phyloP scores from a whole-genome alignment of 768 basidiomycete species.

The Hygrophoropsis aurantiaca region DNA sequence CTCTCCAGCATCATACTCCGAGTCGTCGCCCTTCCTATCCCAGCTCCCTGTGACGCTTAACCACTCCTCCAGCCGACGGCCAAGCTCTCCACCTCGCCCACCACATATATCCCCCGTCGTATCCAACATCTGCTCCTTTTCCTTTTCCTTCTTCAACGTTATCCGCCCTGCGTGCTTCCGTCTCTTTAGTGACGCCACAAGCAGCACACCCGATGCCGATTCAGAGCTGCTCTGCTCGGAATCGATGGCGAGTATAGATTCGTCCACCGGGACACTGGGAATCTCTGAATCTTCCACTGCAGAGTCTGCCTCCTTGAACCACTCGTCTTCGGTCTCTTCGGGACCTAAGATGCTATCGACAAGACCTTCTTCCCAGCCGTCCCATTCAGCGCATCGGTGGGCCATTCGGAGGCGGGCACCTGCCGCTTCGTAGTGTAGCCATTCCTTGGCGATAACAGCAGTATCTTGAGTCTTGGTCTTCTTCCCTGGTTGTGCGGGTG shows the following conservation, averaged over 20 bases:
- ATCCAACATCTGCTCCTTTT: slow-evolving; percentile 69
- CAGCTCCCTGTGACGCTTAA: slow-evolving; percentile 42
- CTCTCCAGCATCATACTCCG: slow-evolving; percentile 24
- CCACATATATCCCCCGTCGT: slow-evolving; percentile 77
- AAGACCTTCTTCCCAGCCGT: slow-evolving; percentile 88
- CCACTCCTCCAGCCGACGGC: slow-evolving; percentile 75
- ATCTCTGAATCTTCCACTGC: slow-evolving; percentile 14
- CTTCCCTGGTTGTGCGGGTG: slow-evolving; percentile 15
- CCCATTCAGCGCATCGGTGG: slow-evolving; percentile 84
- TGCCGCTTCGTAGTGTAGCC: slow-evolving; percentile 70
- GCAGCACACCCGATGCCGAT: slow-evolving; percentile 16
- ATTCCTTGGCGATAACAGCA: slow-evolving; percentile 57
- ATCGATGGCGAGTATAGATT: slow-evolving; percentile 1
- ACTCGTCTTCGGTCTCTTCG: slow-evolving; percentile 69
- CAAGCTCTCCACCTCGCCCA: slow-evolving; percentile 76
- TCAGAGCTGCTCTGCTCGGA: slow-evolving; percentile 2
- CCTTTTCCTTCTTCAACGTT: slow-evolving; percentile 58
- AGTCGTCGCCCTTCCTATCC: slow-evolving; percentile 12
- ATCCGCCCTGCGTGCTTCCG: slow-evolving; percentile 44
- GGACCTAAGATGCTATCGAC: slow-evolving; percentile 73
- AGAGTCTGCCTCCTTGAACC: slow-evolving; percentile 50
- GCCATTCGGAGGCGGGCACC: slow-evolving; percentile 71
- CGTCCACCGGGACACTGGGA: background rate
- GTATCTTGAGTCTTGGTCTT: slow-evolving; percentile 29
- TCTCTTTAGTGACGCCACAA: slow-evolving; percentile 25